phyloP scores from a whole-genome alignment of 192 early-diverging fungal species.

The Backusella macrospora region DNA sequence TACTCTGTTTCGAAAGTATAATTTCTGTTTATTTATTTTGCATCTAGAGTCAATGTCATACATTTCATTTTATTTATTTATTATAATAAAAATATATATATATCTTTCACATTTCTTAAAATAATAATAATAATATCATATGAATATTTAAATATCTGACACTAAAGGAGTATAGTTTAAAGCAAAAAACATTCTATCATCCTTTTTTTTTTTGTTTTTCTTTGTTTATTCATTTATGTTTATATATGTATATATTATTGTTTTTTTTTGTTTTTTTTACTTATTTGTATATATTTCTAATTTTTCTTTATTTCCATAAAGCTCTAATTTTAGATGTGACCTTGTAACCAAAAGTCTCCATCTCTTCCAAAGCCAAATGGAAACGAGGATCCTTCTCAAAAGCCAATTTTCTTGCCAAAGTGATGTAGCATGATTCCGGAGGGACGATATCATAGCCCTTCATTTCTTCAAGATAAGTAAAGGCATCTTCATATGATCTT shows the following conservation, averaged over 20 bases:
- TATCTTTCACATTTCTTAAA: background rate
- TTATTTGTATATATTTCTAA: background rate
- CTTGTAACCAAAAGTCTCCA: conserved; percentile 60
- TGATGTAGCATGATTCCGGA: conserved; percentile 48
- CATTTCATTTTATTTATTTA: conserved; percentile 1
- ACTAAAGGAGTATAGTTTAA: background rate
- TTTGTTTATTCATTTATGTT: background rate
- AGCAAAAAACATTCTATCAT: conserved; percentile 15
- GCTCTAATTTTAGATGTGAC: background rate
- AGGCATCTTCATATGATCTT: conserved; percentile 73
- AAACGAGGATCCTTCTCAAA: conserved; percentile 62
- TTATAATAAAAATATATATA: background rate
- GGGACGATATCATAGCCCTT: conserved; percentile 64
- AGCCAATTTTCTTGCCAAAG: conserved; percentile 60
- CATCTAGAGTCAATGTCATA: conserved; percentile 4
- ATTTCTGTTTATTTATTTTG: conserved; percentile 5
- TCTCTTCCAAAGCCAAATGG: conserved; percentile 61
- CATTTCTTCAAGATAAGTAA: conserved; percentile 75
- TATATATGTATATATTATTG: background rate
- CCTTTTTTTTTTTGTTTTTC: conserved; percentile 3
- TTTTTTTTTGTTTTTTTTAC: conserved; percentile 4
- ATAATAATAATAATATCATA: background rate
- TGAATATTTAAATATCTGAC: background rate
- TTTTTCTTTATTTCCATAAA: conserved; percentile 9
- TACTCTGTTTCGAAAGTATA: conserved; percentile 4